Evolutionary conservation across 805 yeast genomes (phyloP), one percentile per base, ranked within the genome.

Genomic region (Myxozyma lipomycoides): DNA sequence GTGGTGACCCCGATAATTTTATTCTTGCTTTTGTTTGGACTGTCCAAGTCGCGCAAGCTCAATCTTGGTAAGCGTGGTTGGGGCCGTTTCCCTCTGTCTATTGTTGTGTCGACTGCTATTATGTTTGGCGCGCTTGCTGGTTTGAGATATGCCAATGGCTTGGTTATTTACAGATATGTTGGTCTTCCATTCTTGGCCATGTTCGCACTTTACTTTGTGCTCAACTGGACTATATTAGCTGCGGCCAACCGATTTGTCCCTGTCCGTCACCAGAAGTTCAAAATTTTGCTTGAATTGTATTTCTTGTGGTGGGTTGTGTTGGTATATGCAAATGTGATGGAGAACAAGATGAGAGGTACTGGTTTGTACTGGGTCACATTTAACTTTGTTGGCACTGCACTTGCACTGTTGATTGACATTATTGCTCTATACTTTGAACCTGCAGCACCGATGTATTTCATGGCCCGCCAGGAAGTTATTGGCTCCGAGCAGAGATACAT

Each of bases 51-150:
- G 25, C 52, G 59, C 43, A 55, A 55, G 45, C 48, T 55, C 19
- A 45, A 55, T 41, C 51, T 76, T 38, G 76, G 78, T 1, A 68
- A 76, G 57, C 53, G 63, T 2, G 60, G 66, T 3, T 74, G 78
- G 73, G 56, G 78, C 19, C 75, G 89, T 58, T 73, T 82, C 30
- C 90, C 95, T 1, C 37, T 82, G 3, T 73, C 89, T 18, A 59
- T 83, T 17, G 61, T 64, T 0, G 45, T 77, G 6, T 77, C 91
- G 0, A 59, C 67, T 10, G 58, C 73, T 15, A 56, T 71, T 12
- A 64, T 77, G 0, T 59, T 61, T 30, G 58, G 68, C 41, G 63
- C 72, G 10, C 64, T 76, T 58, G 62, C 74, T 58, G 62, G 75
- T 64, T 59, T 82, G 55, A 56, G 67, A 58, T 51, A 65, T 30